Base-by-base conservation (phyloP, 2,329 filamentous ascomycete species). In the Talaromyces piceae region DNA sequence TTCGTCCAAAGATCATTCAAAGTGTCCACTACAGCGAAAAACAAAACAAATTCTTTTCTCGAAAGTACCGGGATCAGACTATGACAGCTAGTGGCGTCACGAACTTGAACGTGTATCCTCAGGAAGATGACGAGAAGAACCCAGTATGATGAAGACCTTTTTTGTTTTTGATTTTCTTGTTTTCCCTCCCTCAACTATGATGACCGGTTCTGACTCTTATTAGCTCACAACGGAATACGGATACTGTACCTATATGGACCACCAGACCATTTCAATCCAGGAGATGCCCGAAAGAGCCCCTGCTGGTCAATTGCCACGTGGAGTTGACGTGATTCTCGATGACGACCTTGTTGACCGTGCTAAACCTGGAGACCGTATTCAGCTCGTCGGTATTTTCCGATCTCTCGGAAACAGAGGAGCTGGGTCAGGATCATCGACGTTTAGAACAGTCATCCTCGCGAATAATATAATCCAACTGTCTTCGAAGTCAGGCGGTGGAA, bases 251-350 rank as follows among this genome's bases (percentile, higher is more conserved):
- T 98, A 96, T 72, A 81, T 91, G 64, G 93, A 98, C 67, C 93
- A 98, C 66, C 93, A 98, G 69, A 95, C 88, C 13, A 89, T 98
- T 54, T 96, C 91, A 0, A 96, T 98, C 58, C 93, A 98, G 72
- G 93, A 98, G 74, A 98, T 98, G 93, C 93, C 93, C 0, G 93
- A 98, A 70, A 80, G 91, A 60, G 93, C 93, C 2, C 93, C 93
- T 49, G 91, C 93, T 53, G 93, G 93, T 49, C 93, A 97, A 75
- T 79, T 98, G 57, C 93, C 93, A 54, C 85, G 93, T 49, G 90
- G 91, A 51, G 93, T 98, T 16, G 93, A 98, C 70, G 91, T 97
- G 12, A 91, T 98, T 59, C 76, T 98, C 58, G 93, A 98, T 66
- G 93, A 98, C 67, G 93, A 98, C 66, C 77, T 98, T 49, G 93